Conservation (phyloP, 2,329 filamentous ascomycete species). For the Rosellinia necatrix region DNA sequence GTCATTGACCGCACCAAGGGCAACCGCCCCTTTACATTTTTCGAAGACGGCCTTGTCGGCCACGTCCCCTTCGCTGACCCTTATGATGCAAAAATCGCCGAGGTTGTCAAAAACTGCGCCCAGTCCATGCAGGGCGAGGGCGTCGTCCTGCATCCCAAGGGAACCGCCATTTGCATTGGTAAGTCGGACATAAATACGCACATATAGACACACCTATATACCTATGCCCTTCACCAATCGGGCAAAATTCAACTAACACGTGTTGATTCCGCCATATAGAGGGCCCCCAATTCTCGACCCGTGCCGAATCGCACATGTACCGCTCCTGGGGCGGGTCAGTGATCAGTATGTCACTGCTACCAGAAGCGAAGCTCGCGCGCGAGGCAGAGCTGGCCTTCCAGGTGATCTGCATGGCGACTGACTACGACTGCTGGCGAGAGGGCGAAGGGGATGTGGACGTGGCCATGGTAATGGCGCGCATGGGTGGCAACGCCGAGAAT, state of each 20-base stretch:
- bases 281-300: constrained; percentile 97
- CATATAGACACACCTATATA: not conserved
- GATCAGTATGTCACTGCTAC: constrained; percentile 97
- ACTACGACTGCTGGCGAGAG: constrained; percentile 98
- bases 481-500: constrained; percentile 90
- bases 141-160: constrained; percentile 80
- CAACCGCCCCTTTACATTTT: constrained; percentile 92
- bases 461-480: constrained; percentile 95
- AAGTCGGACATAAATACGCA: constrained; percentile 37
- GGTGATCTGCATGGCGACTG: constrained; percentile 99
- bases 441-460: constrained; percentile 74
- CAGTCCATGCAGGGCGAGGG: constrained; percentile 78
- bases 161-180: constrained; percentile 92
- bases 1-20: constrained; percentile 98
- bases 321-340: constrained; percentile 90
- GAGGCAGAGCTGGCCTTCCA: constrained; percentile 97
- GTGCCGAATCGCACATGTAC: constrained; percentile 95
- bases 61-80: constrained; percentile 97
- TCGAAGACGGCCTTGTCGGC: constrained; percentile 87
- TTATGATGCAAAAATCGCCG: constrained; percentile 79
- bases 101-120: constrained; percentile 79
- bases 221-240: not conserved
- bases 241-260: not conserved
- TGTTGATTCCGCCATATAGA: constrained; percentile 55
- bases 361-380: constrained; percentile 92